phyloP scores from a whole-genome alignment of 257 asterid genomes.

The Thymus quinquecostatus region DNA sequence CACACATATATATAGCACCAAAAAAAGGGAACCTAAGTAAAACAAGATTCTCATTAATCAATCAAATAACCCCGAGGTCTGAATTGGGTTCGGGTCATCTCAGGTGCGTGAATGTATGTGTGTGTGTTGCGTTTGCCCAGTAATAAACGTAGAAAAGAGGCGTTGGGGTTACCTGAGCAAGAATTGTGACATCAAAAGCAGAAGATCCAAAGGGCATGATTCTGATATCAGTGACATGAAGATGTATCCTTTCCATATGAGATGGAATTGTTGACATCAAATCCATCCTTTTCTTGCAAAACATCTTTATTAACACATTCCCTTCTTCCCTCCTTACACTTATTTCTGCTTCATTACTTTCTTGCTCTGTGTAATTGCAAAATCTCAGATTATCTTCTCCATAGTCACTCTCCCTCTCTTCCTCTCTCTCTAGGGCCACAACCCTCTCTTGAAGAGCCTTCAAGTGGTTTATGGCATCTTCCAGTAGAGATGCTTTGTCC shows the following conservation, averaged over 20 bases:
- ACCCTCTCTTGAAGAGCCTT: slow-evolving; percentile 58
- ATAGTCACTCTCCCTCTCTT: background rate
- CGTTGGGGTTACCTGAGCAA: slow-evolving; percentile 46
- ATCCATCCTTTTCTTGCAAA: slow-evolving; percentile 45
- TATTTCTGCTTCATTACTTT: slow-evolving; percentile 27
- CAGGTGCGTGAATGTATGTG: no score
- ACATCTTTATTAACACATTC: slow-evolving; percentile 49
- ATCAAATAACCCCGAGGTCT: no score
- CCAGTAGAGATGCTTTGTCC: slow-evolving; percentile 51
- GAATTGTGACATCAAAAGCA: slow-evolving; percentile 52
- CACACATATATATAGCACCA: no score
- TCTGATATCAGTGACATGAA: slow-evolving; percentile 51
- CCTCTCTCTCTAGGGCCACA: slow-evolving; percentile 35
- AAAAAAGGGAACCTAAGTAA: no score
- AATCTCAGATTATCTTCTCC: no score
- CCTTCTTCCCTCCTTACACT: slow-evolving; percentile 40
- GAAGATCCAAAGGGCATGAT: slow-evolving; percentile 54
- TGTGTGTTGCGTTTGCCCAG: no score
- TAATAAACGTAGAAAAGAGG: no score
- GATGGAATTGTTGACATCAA: slow-evolving; percentile 39
- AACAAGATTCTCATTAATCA: no score
- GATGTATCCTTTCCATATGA: slow-evolving; percentile 50
- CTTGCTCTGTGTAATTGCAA: no score
- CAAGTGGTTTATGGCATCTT: slow-evolving; percentile 44
- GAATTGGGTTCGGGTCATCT: no score